Evolutionary conservation across 1,284 basidiomycete species (phyloP).

Genomic region (Paramarasmius palmivorus): DNA sequence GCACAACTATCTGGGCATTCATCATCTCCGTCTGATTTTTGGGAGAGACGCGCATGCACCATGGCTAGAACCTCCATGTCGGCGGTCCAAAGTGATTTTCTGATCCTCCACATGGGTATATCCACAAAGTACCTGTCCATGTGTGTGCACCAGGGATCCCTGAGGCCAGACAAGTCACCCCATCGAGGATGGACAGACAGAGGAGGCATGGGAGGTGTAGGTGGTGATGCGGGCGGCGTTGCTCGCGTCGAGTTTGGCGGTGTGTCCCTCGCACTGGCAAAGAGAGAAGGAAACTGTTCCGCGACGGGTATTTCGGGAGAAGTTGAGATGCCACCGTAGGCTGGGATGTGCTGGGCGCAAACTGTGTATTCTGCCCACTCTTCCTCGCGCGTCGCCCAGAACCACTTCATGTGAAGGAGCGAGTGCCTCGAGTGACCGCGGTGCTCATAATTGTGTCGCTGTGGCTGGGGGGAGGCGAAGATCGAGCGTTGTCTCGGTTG

Average conservation of each 20-base stretch:
- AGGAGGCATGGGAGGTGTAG: conserved; percentile 25
- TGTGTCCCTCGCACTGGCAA: conserved; percentile 7
- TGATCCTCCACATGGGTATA: conserved; percentile 63
- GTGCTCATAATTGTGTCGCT: conserved; percentile 39
- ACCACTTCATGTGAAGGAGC: conserved; percentile 54
- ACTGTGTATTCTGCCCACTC: conserved; percentile 45
- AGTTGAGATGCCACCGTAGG: conserved; percentile 33
- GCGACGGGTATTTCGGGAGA: conserved; percentile 15
- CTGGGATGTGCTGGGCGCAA: conserved; percentile 27
- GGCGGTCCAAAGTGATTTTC: conserved; percentile 60
- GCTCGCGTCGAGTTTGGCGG: neutral
- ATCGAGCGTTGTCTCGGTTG: neutral
- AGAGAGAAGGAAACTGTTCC: conserved; percentile 7
- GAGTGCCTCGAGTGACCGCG: conserved; percentile 62
- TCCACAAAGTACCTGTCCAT: conserved; percentile 59
- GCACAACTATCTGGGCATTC: conserved; percentile 28
- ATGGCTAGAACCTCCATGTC: conserved; percentile 44
- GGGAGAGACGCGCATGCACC: conserved; percentile 5
- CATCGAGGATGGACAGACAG: conserved; percentile 58
- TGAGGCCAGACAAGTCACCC: conserved; percentile 59
- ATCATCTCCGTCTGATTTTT: conserved; percentile 16
- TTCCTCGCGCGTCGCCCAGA: conserved; percentile 56
- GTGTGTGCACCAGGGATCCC: conserved; percentile 53
- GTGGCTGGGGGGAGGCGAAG: conserved; percentile 16
- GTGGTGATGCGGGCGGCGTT: conserved; percentile 23